A percentile compares a stretch with the other conserved stretches of the same genome.
These are phyloP conservation scores for Penicillium coffeae DNA, from an alignment of 495 filamentous ascomycete genomes.

Conservation along the genomic window DNA sequence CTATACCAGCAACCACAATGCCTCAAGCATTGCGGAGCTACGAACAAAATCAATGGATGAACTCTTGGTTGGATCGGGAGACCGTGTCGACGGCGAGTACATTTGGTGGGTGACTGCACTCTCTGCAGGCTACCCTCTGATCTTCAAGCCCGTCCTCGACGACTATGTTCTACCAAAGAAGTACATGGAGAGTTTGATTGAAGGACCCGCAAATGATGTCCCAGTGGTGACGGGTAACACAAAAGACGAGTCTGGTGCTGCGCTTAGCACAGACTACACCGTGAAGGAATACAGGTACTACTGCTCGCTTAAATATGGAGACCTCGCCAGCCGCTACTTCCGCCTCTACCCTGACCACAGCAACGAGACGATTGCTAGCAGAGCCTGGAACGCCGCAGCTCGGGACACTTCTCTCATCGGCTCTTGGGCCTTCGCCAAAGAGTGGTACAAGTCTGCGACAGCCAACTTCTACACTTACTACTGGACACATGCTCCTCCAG, in stretches of 20 bases:
- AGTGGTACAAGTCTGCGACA: conserved; percentile 25
- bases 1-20: conserved; percentile 25
- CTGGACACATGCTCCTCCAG: conserved; percentile 29
- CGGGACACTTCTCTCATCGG: conserved; percentile 20
- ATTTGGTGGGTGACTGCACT: conserved; percentile 27
- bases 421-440: conserved; percentile 24
- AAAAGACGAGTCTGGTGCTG: conserved; percentile 29
- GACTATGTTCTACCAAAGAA: conserved; percentile 23
- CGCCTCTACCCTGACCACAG: conserved; percentile 19
- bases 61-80: conserved; percentile 18
- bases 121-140: conserved; percentile 19
- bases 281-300: conserved; percentile 20
- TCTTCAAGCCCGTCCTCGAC: conserved; percentile 31
- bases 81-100: conserved; percentile 18
- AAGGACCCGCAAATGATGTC: conserved; percentile 35
- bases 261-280: conserved; percentile 19
- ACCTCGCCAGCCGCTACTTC: conserved; percentile 20
- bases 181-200: conserved; percentile 22
- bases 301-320: conserved; percentile 23
- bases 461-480: conserved; percentile 29
- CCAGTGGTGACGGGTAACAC: conserved; percentile 31
- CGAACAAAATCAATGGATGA: conserved; percentile 24
- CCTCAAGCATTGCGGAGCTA: conserved; percentile 20
- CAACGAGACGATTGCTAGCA: conserved; percentile 17
- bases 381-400: conserved; percentile 26